Conservation (phyloP, 1,284 basidiomycete genomes). For the Puccinia polysora region DNA sequence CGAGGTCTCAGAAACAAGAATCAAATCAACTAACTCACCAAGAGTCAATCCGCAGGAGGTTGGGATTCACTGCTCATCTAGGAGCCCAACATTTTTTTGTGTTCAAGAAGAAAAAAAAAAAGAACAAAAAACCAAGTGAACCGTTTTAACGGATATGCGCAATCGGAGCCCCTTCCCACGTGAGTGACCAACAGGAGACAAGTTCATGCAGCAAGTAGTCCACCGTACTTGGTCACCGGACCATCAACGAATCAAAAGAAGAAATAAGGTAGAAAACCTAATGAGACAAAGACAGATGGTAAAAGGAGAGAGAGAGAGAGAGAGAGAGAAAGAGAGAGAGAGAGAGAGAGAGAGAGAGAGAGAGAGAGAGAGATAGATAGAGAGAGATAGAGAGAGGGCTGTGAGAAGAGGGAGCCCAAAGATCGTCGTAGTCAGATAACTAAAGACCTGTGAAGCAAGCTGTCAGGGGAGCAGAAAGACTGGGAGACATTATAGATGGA, state of each 20-base stretch:
- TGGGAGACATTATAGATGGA: conserved; percentile 8
- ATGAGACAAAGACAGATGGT: no score
- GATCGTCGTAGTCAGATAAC: conserved; percentile 5
- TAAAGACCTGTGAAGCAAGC: conserved; percentile 15
- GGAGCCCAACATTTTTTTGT: conserved; percentile 14
- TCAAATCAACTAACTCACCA: conserved; percentile 24
- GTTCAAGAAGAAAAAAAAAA: no score
- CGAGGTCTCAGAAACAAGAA: neutral
- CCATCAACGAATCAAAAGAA: no score
- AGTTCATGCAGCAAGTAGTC: conserved; percentile 18
- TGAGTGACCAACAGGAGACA: conserved; percentile 30
- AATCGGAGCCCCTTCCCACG: conserved; percentile 36
- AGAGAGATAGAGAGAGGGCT: conserved; percentile 8
- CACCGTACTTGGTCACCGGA: neutral
- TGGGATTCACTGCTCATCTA: conserved; percentile 36
- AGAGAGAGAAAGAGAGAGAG: neutral
- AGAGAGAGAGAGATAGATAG: no score
- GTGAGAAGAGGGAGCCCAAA: conserved; percentile 6
- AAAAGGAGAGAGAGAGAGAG: no score
- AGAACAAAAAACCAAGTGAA: conserved; percentile 29
- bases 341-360: neutral
- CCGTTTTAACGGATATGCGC: conserved; percentile 42
- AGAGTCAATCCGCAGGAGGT: conserved; percentile 31
- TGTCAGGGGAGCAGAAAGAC: conserved; percentile 21
- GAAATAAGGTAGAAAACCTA: conserved; percentile 4